Percentiles rank a stretch among this genome's conserved stretches.
These are phyloP conservation scores for Onygenales sp. DNA, from an alignment of 2,329 filamentous ascomycete genomes.

Conservation along the genomic window DNA sequence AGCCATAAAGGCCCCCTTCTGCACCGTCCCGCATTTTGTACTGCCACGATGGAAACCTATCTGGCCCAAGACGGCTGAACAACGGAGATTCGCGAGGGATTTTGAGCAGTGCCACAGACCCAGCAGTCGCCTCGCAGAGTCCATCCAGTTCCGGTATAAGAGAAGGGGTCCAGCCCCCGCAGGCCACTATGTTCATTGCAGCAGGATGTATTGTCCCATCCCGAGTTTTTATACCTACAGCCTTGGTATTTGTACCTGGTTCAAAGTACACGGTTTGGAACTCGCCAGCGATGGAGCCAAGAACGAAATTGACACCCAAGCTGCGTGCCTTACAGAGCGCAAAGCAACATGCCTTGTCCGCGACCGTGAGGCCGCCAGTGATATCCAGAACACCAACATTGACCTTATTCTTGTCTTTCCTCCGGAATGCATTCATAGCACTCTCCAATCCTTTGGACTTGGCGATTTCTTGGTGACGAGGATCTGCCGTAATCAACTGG, in stretches of 20 bases:
- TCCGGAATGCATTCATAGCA: constrained; percentile 30
- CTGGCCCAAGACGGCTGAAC: constrained; percentile 31
- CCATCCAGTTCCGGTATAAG: constrained; percentile 32
- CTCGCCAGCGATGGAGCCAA: constrained; percentile 23
- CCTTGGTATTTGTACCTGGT: constrained; percentile 6
- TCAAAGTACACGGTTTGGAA: constrained; percentile 20
- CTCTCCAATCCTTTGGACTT: constrained; percentile 18
- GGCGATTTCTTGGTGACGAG: constrained; percentile 19
- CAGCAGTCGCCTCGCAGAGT: constrained; percentile 41
- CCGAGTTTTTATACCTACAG: constrained; percentile 30
- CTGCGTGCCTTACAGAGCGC: constrained; percentile 34
- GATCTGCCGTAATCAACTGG: constrained; percentile 26
- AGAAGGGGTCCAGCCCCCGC: constrained; percentile 37
- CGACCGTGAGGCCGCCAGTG: constrained; percentile 37
- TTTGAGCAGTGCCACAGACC: constrained; percentile 36
- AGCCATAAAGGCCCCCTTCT: constrained; percentile 40
- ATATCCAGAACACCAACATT: constrained; percentile 36
- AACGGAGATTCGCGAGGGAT: constrained; percentile 32
- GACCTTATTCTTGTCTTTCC: constrained; percentile 11
- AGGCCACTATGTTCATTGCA: constrained; percentile 29
- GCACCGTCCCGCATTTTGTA: constrained; percentile 28
- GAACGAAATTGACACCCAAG: constrained; percentile 35
- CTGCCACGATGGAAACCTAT: constrained; percentile 39
- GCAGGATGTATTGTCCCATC: constrained; percentile 28
- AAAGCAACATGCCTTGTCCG: constrained; percentile 39